These are phyloP conservation scores for Somion occarium DNA, from an alignment of 1,284 basidiomycete genomes.

Conservation along the genomic window DNA sequence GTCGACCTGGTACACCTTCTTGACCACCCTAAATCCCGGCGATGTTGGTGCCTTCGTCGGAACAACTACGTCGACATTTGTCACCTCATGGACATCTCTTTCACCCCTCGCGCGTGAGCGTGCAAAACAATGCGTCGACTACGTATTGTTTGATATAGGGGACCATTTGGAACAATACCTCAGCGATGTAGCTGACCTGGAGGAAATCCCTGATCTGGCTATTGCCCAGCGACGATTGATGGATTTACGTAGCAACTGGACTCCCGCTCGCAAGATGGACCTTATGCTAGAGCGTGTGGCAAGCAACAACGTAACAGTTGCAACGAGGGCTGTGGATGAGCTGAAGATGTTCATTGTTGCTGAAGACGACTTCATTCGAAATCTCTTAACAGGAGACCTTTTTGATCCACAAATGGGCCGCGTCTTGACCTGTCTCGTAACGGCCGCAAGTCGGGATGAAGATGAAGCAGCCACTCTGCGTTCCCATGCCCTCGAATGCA, in stretches of 20 bases:
- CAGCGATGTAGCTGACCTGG: constrained; percentile 78
- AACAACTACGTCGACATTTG: constrained; percentile 83
- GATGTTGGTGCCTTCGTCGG: constrained; percentile 88
- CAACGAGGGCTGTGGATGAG: constrained; percentile 75
- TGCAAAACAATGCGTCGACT: constrained; percentile 62
- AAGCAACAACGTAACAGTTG: constrained; percentile 83
- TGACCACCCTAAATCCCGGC: constrained; percentile 61
- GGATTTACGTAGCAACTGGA: constrained; percentile 44
- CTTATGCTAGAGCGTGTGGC: constrained; percentile 72
- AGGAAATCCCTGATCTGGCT: constrained; percentile 63
- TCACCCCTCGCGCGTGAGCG: constrained; percentile 45
- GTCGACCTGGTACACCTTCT: constrained; percentile 78
- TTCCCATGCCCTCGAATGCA: constrained; percentile 80
- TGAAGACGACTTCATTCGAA: constrained; percentile 50
- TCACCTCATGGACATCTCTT: constrained; percentile 75
- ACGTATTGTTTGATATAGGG: constrained; percentile 68
- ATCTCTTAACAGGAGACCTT: constrained; percentile 75
- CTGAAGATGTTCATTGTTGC: constrained; percentile 61
- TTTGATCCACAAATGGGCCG: constrained; percentile 80
- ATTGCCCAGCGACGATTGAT: constrained; percentile 45
- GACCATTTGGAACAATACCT: constrained; percentile 50
- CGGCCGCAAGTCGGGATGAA: constrained; percentile 72
- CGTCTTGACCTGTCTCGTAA: constrained; percentile 67
- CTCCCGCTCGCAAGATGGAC: constrained; percentile 53
- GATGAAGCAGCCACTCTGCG: constrained; percentile 70